Base-by-base conservation (phyloP, 257 asterid species). In the Ehretia macrophylla region DNA sequence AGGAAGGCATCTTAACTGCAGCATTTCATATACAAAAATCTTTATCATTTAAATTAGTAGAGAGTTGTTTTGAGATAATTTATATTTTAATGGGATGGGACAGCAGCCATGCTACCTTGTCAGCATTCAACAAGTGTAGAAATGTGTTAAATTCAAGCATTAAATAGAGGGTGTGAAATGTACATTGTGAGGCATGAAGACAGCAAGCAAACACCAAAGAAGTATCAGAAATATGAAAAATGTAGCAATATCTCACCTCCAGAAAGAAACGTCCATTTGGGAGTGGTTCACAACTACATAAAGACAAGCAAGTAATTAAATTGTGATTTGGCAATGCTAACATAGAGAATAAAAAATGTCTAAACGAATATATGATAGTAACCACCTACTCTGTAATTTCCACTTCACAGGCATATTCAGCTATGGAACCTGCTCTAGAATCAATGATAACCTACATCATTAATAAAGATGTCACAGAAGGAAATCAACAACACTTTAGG, bases 181-280 rank as follows among this genome's bases (percentile, higher is more conserved):
- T 27, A 27, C 35, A 27, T 6, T 1, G n/a, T n/a, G 35, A 27
- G 35, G 35, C 35, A 27, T 27, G 6, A 27, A 27, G 3, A 6
- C 35, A 1, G 35, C 35, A 27, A 27, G 35, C 35, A 27, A 27
- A 27, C 35, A 27, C 35, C 35, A 27, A 27, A 27, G 35, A 27
- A 27, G 6, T 27, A 27, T 42, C 3, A 11, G 47, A 42, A 42
- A 42, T 14, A 3, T 14, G 32, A 12, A 58, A 12, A 53, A 5
- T 55, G 59, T 16, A 19, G 62, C 47, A 51, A 16, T 58, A 58
- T 48, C 18, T 69, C 73, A 93, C 99, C 99, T 93, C 97, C 47
- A 93, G 78, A 77, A 85, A 89, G 81, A 93, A 93, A 63, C 99
- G 95, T 14, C 97, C 97, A 75, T 93, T 97, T 56, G 97, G 94